phyloP scores from a whole-genome alignment of 169 alveolate genomes.

The Cryptosporidium ubiquitum region DNA sequence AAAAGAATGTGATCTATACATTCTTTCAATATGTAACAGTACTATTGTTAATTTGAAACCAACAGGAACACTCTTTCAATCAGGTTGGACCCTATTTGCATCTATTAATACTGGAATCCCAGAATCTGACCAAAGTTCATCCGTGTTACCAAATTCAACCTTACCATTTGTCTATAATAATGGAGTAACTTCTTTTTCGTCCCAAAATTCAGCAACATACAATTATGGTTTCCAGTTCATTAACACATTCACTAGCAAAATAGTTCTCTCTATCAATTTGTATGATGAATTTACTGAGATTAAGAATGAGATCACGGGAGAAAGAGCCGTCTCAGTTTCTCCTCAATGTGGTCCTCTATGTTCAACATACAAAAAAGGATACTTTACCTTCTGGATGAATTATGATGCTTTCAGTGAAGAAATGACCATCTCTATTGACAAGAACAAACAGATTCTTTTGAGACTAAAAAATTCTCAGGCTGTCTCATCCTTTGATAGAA shows the following conservation, averaged over 20 bases:
- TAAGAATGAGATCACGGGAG: conserved; percentile 27
- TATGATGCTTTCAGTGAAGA: neutral
- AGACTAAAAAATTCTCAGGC: conserved; percentile 1
- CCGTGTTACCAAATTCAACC: neutral
- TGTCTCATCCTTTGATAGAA: conserved; percentile 7
- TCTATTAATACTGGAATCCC: conserved; percentile 23
- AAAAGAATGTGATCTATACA: neutral
- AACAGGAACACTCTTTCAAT: conserved; percentile 9
- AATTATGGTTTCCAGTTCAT: conserved; percentile 26
- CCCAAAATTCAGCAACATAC: neutral
- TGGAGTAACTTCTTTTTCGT: neutral
- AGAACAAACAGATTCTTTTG: neutral
- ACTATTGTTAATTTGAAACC: conserved; percentile 10
- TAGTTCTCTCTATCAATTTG: neutral
- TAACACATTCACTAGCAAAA: conserved; percentile 10
- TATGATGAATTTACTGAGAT: conserved; percentile 4
- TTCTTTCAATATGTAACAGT: neutral
- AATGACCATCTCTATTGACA: neutral
- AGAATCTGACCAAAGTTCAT: neutral
- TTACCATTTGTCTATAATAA: neutral
- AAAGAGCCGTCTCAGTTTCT: conserved; percentile 18
- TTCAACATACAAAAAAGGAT: conserved; percentile 5
- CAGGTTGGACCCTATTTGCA: conserved; percentile 29
- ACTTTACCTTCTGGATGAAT: conserved; percentile 15
- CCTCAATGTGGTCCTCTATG: conserved; percentile 36